Percentiles rank a stretch among this genome's conserved stretches.
Conservation (phyloP, 495 filamentous ascomycete genomes). For the Lasiosphaeria ovina region DNA sequence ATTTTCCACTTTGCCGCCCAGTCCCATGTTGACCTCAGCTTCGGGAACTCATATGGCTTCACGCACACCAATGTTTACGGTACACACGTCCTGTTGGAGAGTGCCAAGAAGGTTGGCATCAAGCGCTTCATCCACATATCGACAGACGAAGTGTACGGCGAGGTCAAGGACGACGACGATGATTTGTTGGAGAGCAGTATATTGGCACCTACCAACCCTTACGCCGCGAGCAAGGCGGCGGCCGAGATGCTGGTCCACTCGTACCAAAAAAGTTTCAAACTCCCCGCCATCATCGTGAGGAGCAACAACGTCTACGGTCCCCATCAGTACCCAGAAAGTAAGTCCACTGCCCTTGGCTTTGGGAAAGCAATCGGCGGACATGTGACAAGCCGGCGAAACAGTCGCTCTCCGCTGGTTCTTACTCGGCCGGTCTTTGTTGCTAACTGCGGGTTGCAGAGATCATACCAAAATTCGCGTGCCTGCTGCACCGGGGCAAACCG, state of each 20-base stretch:
- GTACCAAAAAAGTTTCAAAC: slow-evolving; percentile 68
- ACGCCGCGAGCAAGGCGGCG: slow-evolving; percentile 73
- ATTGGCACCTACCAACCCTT: slow-evolving; percentile 72
- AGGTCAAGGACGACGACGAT: slow-evolving; percentile 60
- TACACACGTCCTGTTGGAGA: slow-evolving; percentile 70
- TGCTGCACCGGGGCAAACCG: slow-evolving; percentile 56
- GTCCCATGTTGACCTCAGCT: slow-evolving; percentile 70
- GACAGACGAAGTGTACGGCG: slow-evolving; percentile 78
- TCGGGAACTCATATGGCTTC: slow-evolving; percentile 69
- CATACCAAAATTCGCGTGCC: slow-evolving; percentile 69
- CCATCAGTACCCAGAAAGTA: slow-evolving; percentile 77
- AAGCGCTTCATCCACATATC: slow-evolving; percentile 69
- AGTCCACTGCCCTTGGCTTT: slow-evolving; percentile 19
- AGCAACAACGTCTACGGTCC: slow-evolving; percentile 81
- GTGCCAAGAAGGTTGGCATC: slow-evolving; percentile 60
- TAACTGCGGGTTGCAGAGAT: slow-evolving; percentile 51
- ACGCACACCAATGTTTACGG: slow-evolving; percentile 70
- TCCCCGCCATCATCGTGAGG: slow-evolving; percentile 68
- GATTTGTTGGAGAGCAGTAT: slow-evolving; percentile 61
- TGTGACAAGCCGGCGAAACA: no score
- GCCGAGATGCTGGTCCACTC: slow-evolving; percentile 79
- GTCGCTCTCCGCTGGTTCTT: background rate
- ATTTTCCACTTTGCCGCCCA: slow-evolving; percentile 76
- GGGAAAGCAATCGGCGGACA: no score
- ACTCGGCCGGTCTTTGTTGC: slow-evolving; percentile 4